Base-by-base conservation (phyloP, 1,139 yeast species). In the Hyphopichia khmerensis region DNA sequence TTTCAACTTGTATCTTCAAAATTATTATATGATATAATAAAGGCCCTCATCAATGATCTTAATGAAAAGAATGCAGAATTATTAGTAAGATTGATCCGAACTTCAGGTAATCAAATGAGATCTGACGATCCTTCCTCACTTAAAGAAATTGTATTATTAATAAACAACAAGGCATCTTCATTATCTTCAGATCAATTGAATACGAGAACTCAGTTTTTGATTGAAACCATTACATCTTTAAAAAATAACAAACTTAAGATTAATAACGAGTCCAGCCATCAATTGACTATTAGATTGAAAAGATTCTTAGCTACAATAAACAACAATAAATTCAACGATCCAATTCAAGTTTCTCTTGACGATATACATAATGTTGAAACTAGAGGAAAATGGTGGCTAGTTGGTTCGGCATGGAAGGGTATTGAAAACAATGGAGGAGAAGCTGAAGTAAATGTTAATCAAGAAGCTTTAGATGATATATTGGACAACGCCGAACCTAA, bases 311-410 rank as follows among this genome's bases (percentile, higher is more conserved):
- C 86, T 13, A 55, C 77, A 0, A 62, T 77, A 21, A 66, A 69
- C 30, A 60, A 75, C 23, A 67, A 72, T 31, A 70, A 74, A 39
- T 64, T 69, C 36, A 68, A 71, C 33, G 99, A 93, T 42, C 88
- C 99, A 1, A 72, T 95, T 27, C 90, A 87, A 52, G 98, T 93
- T 1, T 72, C 89, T 2, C 69, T 95, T 29, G 84, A 80, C 39
- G 99, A 95, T 65, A 90, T 95, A 44, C 80, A 79, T 40, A 80
- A 79, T 48, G 76, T 88, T 24, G 87, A 83, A 11, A 79, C 84
- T 0, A 79, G 82, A 49, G 99, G 99, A 43, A 93, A 91, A 62
- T 95, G 99, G 99, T 95, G 99, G 99, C 72, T 93, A 35, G 91
- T 95, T 31, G 99, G 99, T 36, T 87, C 98, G 3, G 96, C 99